Percentiles rank a stretch among this genome's conserved stretches.
Conservation (phyloP, 495 filamentous ascomycete genomes). For the Trichocladium uniseriatum region DNA sequence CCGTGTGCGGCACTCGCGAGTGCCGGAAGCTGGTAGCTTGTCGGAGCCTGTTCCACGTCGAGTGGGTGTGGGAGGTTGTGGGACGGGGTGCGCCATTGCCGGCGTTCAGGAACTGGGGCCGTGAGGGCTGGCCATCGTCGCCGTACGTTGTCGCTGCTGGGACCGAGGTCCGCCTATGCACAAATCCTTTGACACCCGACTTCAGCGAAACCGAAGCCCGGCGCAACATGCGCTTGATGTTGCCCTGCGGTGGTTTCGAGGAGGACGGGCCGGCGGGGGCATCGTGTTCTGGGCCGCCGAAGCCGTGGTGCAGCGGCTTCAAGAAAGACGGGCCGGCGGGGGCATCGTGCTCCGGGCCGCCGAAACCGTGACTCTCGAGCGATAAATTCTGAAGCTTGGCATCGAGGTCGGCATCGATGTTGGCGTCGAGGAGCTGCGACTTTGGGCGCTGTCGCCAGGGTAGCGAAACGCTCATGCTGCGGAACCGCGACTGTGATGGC, state of each 20-base stretch:
- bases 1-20: constrained; percentile 30
- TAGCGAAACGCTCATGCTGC: constrained; percentile 32
- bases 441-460: constrained; percentile 30
- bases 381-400: constrained; percentile 9
- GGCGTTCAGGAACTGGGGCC: constrained; percentile 17
- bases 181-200: constrained; percentile 33
- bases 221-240: constrained; percentile 38
- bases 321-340: constrained; percentile 8
- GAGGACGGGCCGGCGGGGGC: constrained; percentile 8
- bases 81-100: constrained; percentile 20
- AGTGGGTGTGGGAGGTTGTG: constrained; percentile 38
- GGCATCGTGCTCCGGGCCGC: constrained; percentile 22
- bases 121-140: constrained; percentile 20
- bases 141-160: constrained; percentile 27
- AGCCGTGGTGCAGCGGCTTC: constrained; percentile 19
- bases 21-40: constrained; percentile 43
- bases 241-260: constrained; percentile 15
- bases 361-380: too few relatives aligned
- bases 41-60: constrained; percentile 39
- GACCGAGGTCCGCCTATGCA: constrained; percentile 39
- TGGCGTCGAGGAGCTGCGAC: constrained; percentile 17
- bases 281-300: constrained; percentile 12
- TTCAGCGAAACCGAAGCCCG: constrained; percentile 41
- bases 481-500: constrained; percentile 12
- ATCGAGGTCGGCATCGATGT: constrained; percentile 13